Base-by-base conservation (phyloP, 495 filamentous ascomycete genomes). In the Lentithecium fluviatile region DNA sequence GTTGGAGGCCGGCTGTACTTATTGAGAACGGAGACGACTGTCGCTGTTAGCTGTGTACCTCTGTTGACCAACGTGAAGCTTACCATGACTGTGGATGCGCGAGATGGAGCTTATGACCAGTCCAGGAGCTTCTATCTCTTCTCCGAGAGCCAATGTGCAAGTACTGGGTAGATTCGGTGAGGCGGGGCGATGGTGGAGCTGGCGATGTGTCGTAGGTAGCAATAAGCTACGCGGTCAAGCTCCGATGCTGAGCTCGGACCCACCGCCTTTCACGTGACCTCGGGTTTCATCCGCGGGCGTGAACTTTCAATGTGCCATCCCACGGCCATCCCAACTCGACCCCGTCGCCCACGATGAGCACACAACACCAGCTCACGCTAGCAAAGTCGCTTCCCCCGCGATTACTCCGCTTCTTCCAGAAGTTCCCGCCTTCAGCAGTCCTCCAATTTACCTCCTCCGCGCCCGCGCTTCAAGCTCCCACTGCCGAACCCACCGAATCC, bases 401-500 rank as follows among this genome's bases (percentile, higher is more conserved):
- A 17, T 82, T 98, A n/a, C 82, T 82, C 58, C 85, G 85, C 61
- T 96, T 98, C 82, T 90, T 98, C 74, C 85, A 87, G 36, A 85
- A 87, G 60, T 96, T 91, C 69, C 94, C 93, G 23, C 91, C 93
- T 25, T 71, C 70, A 56, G 71, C 78, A 45, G 77, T 85, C 64
- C 71, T 82, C 75, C 32, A 42, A 72, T 42, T 25, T 75, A 49
- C 73, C 58, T 75, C 76, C 64, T 76, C 79, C 47, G n/a, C n/a
- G n/a, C 58, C 72, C 7, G 26, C 52, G 2, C 13, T n/a, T n/a
- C n/a, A n/a, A n/a, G n/a, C 45, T 12, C 60, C 62, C 40, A 40
- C 60, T 25, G 21, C 52, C 38, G 15, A 48, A 45, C 47, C 62
- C 36, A 21, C n/a, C n/a, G n/a, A n/a, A 24, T 15, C 36, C 36